Evolutionary conservation across 2,329 filamentous ascomycete species (phyloP).

Genomic region (Colletotrichum neosansevieriae): DNA sequence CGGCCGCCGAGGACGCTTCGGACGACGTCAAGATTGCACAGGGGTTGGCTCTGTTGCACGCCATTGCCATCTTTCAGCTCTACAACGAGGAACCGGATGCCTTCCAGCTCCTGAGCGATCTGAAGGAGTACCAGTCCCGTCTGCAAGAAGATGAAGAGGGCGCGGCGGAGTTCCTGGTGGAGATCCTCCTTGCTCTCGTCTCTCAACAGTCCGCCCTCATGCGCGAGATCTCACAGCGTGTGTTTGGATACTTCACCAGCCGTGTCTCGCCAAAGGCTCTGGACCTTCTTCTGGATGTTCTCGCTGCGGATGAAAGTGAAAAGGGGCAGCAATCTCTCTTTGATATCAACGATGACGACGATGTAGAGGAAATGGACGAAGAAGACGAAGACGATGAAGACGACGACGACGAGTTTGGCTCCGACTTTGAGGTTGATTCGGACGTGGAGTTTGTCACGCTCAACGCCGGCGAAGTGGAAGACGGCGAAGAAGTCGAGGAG

Average conservation of each 20-base stretch:
- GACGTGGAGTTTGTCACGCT: constrained; percentile 64
- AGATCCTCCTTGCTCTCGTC: constrained; percentile 90
- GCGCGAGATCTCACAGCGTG: constrained; percentile 87
- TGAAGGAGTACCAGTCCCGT: constrained; percentile 80
- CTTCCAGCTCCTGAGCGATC: constrained; percentile 82
- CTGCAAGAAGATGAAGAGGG: constrained; percentile 68
- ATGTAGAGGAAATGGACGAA: constrained; percentile 53
- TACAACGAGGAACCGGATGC: constrained; percentile 92
- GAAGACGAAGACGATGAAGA: constrained; percentile 57
- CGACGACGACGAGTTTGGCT: constrained; percentile 55
- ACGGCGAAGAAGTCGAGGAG: constrained; percentile 57
- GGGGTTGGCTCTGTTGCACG: constrained; percentile 84
- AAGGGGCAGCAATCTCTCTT: constrained; percentile 91
- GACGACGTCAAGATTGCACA: constrained; percentile 60
- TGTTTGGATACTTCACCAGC: constrained; percentile 84
- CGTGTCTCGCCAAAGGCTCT: constrained; percentile 81
- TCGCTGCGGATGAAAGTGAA: constrained; percentile 83
- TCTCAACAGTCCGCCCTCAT: constrained; percentile 87
- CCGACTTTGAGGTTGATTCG: constrained; percentile 60
- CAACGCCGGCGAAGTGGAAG: constrained; percentile 54
- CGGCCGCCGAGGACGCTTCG: constrained; percentile 46
- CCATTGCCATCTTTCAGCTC: constrained; percentile 86
- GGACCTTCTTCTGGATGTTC: constrained; percentile 73
- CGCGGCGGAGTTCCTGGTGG: constrained; percentile 79
- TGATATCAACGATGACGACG: constrained; percentile 65